A percentile compares a stretch with the other conserved stretches of the same genome.
phyloP scores from a whole-genome alignment of 176 grass and related monocot species.

The Zoysia japonica region DNA sequence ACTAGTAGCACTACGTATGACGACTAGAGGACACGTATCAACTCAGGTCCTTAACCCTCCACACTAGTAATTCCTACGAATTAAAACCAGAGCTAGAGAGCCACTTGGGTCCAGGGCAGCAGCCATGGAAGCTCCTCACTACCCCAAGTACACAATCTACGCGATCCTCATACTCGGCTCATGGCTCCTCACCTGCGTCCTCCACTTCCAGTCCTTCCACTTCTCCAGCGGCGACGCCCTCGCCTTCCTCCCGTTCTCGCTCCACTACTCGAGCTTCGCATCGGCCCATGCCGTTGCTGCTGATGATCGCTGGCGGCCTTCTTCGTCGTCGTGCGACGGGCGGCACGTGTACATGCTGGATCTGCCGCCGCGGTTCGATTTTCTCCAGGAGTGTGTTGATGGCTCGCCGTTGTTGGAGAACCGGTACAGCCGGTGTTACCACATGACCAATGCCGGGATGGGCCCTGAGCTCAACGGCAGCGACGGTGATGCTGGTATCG shows the following conservation, averaged over 20 bases:
- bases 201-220: not conserved
- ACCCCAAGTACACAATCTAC: not conserved
- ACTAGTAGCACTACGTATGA: not conserved
- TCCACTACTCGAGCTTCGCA: not conserved
- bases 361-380: not conserved
- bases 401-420: not conserved
- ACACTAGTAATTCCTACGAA: not conserved
- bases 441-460: slow-evolving; percentile 40
- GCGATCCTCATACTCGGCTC: not conserved
- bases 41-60: not conserved
- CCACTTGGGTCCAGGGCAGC: not conserved
- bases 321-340: slow-evolving; percentile 19
- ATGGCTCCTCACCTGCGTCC: not conserved
- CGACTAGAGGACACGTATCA: not conserved
- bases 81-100: not conserved
- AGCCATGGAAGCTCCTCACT: not conserved
- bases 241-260: not conserved
- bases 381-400: not conserved
- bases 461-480: slow-evolving; percentile 26
- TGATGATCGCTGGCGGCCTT: not conserved
- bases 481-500: slow-evolving; percentile 6
- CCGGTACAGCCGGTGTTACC: not conserved
- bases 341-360: slow-evolving; percentile 30
- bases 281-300: not conserved
- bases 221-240: not conserved